These are phyloP conservation scores for Termitomyces sp. DNA, from an alignment of 768 basidiomycete species.

Conservation along the genomic window DNA sequence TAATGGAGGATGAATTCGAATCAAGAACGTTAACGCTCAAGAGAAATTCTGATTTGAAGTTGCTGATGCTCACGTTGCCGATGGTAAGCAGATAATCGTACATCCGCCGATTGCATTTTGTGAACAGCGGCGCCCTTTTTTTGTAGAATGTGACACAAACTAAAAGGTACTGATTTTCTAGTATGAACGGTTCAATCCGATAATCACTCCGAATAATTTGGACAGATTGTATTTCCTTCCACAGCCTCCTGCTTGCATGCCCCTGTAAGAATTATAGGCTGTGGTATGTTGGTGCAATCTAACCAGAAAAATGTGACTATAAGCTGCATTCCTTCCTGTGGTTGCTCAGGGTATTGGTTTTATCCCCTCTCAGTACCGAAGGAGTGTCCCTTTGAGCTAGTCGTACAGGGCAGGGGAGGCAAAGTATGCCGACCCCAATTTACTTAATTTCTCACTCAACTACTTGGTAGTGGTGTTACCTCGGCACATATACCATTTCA, in stretches of 20 bases:
- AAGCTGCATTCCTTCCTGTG: slow-evolving; percentile 16
- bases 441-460: not conserved
- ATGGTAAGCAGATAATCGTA: slow-evolving; percentile 2
- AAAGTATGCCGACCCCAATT: slow-evolving; percentile 8
- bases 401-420: slow-evolving; percentile 18
- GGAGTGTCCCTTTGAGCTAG: slow-evolving; percentile 18
- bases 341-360: slow-evolving; percentile 25
- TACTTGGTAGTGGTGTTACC: slow-evolving; percentile 21
- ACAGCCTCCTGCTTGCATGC: slow-evolving; percentile 22
- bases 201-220: not conserved
- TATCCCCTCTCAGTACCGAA: slow-evolving; percentile 13
- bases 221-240: slow-evolving; percentile 21
- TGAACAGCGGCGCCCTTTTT: not conserved
- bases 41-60: not conserved
- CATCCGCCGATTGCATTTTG: not conserved
- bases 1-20: slow-evolving; percentile 12
- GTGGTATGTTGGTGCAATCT: not conserved
- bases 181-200: not conserved
- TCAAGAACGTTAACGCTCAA: slow-evolving; percentile 3
- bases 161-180: not conserved
- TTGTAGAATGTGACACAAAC: not conserved
- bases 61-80: slow-evolving; percentile 5
- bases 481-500: slow-evolving; percentile 18
- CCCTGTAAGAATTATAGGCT: slow-evolving; percentile 11
- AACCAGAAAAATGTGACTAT: not conserved